Base-by-base conservation (phyloP, 371 early-diverging fungal genomes). In the Paraphysoderma sedebokerense region DNA sequence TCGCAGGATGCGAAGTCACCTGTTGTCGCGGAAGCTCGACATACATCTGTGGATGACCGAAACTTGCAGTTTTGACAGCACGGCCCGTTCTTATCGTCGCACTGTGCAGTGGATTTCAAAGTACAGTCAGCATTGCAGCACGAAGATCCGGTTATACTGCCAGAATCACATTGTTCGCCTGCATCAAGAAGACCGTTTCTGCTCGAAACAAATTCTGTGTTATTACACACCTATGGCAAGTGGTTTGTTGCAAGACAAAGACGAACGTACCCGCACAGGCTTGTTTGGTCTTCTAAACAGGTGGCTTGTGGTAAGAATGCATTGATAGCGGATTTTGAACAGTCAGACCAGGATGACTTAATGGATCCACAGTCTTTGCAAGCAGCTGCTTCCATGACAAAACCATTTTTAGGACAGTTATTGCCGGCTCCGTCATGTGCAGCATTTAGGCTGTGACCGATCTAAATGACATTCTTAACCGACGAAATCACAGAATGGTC, bases 101-200 rank as follows among this genome's bases (percentile, higher is more conserved):
- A 46, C 24, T 7, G 5, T 17, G 44, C 46, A 20, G 17, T 19
- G n/a, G 47, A 5, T 7, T 31, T 24, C 13, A 46, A 30, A 0
- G 6, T 45, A 30, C 47, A 46, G 5, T n/a, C 20, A 17, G 22
- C 17, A 6, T 24, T 22, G 26, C 47, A 46, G 42, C 47, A 46
- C 11, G 47, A 19, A 17, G 11, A 11, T 8, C 47, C 47, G 28
- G n/a, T 42, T 5, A 46, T 13, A 11, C 22, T 13, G 42, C 47
- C 47, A 6, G 47, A 46, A 22, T 46, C 47, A 30, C 47, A 46
- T 7, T 46, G 11, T 13, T 46, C 47, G 15, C 46, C 46, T 2
- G 47, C 27, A 22, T 46, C 47, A 9, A 46, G n/a, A 30, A 46
- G 19, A 20, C 47, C 47, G 47, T 46, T 46, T 2, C 47, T 46